Evolutionary conservation across 163 green algal genomes (phyloP).

Genomic region (Scenedesmus sp.): DNA sequence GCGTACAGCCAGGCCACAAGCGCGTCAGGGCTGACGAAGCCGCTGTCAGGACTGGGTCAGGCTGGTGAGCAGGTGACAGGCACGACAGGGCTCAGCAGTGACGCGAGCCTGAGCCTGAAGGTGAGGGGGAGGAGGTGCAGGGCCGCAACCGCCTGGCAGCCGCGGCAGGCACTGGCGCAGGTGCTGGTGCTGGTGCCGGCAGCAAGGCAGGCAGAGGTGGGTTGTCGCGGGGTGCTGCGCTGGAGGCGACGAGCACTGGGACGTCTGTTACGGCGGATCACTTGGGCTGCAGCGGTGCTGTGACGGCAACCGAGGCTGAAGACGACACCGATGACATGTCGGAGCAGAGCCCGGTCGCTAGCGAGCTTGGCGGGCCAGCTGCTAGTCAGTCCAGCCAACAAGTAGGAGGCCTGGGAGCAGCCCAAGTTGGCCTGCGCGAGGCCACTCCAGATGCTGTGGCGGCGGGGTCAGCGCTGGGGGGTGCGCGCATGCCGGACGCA

Average conservation of each 20-base stretch:
- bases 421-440: not conserved
- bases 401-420: not conserved
- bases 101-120: not conserved
- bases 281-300: not conserved
- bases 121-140: conserved; percentile 13
- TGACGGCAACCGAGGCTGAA: not conserved
- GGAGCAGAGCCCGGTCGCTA: not conserved
- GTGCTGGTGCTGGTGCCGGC: not conserved
- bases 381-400: conserved; percentile 54
- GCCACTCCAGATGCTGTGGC: conserved; percentile 16
- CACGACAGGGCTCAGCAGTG: conserved; percentile 1
- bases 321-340: not conserved
- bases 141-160: conserved; percentile 13
- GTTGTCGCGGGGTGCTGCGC: not conserved
- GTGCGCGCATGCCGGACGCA: not conserved
- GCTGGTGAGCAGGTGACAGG: not conserved
- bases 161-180: not conserved
- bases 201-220: not conserved
- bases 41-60: not conserved
- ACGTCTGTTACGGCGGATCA: conserved; percentile 10
- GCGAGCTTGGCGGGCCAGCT: conserved; percentile 19
- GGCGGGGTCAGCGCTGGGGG: not conserved
- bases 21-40: not conserved
- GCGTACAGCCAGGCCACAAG: not conserved
- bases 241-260: not conserved